A percentile compares a stretch with the other conserved stretches of the same genome.
Conservation (phyloP, 2,329 filamentous ascomycete genomes). For the Scedosporium aurantiacum region DNA sequence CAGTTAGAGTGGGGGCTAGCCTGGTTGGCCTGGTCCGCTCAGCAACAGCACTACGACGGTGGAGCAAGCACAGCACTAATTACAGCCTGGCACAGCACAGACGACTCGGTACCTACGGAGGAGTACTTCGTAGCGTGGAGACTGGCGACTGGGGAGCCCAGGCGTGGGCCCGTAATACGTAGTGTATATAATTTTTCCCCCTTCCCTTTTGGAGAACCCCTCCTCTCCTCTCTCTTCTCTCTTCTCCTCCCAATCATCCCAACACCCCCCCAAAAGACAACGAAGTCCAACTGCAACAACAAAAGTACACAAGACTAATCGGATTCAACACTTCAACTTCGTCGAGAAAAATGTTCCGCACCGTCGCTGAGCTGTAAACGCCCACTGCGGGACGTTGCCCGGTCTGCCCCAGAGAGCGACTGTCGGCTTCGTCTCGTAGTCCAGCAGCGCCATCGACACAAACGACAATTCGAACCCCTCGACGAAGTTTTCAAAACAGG, state of each 20-base stretch:
- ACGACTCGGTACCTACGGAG: too few relatives aligned
- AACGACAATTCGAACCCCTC: slow-evolving; percentile 43
- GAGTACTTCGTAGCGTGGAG: too few relatives aligned
- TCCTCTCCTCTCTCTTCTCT: slow-evolving; percentile 6
- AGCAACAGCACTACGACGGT: too few relatives aligned
- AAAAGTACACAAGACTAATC: slow-evolving; percentile 21
- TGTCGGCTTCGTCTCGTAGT: slow-evolving; percentile 50
- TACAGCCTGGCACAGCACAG: too few relatives aligned
- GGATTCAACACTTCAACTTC: slow-evolving; percentile 40
- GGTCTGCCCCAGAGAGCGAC: slow-evolving; percentile 27
- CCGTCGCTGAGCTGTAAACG: slow-evolving; percentile 86
- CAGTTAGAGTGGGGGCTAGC: too few relatives aligned
- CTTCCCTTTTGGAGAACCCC: slow-evolving; percentile 6
- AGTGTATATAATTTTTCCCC: slow-evolving; percentile 5
- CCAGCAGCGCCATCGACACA: slow-evolving; percentile 72
- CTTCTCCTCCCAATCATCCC: slow-evolving; percentile 10
- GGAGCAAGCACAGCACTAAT: too few relatives aligned
- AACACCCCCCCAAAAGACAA: slow-evolving; percentile 40
- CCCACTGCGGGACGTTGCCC: slow-evolving; percentile 62
- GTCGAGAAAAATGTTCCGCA: slow-evolving; percentile 65
- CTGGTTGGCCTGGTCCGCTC: too few relatives aligned
- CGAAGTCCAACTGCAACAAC: slow-evolving; percentile 46
- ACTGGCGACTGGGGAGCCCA: too few relatives aligned
- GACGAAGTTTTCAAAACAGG: slow-evolving; percentile 55
- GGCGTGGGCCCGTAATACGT: background rate